Percentiles rank a stretch among this genome's conserved stretches.
Evolutionary conservation across 1,139 yeast species (phyloP).

Genomic region (Kodamaea arcana): DNA sequence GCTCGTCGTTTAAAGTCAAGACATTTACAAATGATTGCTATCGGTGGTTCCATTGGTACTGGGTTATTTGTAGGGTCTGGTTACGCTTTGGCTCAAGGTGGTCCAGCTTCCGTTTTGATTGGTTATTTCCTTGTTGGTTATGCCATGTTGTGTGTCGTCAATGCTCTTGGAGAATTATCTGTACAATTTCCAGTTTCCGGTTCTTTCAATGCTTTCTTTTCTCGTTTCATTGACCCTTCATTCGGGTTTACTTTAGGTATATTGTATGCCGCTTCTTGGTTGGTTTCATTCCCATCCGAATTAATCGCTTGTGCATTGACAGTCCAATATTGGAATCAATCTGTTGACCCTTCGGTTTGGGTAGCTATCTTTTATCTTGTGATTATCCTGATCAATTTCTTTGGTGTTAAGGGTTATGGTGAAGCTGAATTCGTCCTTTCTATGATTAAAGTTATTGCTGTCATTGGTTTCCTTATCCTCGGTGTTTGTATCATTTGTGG

Average conservation of each 20-base stretch:
- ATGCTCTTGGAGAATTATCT: constrained; percentile 28
- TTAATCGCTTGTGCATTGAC: constrained; percentile 30
- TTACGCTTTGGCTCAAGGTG: constrained; percentile 59
- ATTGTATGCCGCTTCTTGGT: constrained; percentile 30
- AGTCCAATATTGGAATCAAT: constrained; percentile 25
- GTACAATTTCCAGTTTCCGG: constrained; percentile 29
- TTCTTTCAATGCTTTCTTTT: constrained; percentile 27
- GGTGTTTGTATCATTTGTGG: constrained; percentile 25
- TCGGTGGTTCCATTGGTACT: constrained; percentile 30
- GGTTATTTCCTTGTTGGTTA: constrained; percentile 23
- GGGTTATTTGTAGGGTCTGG: constrained; percentile 69
- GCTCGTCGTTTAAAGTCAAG: constrained; percentile 25
- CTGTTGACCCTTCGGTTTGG: constrained; percentile 31
- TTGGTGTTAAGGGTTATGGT: constrained; percentile 49
- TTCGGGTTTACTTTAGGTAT: constrained; percentile 33
- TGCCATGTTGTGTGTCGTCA: constrained; percentile 23
- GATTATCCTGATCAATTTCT: constrained; percentile 36
- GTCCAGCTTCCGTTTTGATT: constrained; percentile 47
- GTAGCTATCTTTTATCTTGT: constrained; percentile 44
- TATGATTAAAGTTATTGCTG: constrained; percentile 22
- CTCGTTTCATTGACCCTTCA: constrained; percentile 28
- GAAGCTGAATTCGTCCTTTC: constrained; percentile 47
- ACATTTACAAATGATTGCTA: constrained; percentile 27
- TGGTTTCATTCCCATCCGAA: constrained; percentile 31
- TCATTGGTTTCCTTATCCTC: constrained; percentile 22